Conservation (phyloP, 768 basidiomycete genomes). For the Cyathus striatus region DNA sequence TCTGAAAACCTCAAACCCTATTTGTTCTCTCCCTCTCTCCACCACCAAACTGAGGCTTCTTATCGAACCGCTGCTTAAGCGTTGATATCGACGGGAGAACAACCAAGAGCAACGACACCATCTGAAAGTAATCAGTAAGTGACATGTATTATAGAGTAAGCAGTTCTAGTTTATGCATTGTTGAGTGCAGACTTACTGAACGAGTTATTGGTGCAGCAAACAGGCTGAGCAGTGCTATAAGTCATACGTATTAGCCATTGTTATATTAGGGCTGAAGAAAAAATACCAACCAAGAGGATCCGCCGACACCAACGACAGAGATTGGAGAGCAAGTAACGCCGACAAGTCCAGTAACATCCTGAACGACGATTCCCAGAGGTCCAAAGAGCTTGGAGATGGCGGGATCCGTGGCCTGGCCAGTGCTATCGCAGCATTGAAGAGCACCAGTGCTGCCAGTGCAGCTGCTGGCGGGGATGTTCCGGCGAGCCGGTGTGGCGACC, state of each 20-base stretch:
- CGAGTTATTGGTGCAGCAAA: not conserved
- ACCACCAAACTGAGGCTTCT: no score
- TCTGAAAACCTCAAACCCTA: no score
- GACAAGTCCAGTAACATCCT: not conserved
- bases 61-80: no score
- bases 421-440: not conserved
- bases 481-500: not conserved
- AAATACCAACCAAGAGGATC: not conserved
- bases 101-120: not conserved
- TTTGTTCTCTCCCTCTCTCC: no score
- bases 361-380: not conserved
- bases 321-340: not conserved
- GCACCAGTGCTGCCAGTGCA: not conserved
- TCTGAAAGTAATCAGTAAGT: not conserved
- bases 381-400: not conserved
- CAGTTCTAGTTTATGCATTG: not conserved
- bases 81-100: not conserved
- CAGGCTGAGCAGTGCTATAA: not conserved
- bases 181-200: not conserved
- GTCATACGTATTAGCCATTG: not conserved
- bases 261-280: not conserved
- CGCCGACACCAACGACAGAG: not conserved
- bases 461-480: not conserved
- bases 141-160: no score
- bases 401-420: not conserved